phyloP scores from a whole-genome alignment of 257 asterid species.

The Salvia splendens region DNA sequence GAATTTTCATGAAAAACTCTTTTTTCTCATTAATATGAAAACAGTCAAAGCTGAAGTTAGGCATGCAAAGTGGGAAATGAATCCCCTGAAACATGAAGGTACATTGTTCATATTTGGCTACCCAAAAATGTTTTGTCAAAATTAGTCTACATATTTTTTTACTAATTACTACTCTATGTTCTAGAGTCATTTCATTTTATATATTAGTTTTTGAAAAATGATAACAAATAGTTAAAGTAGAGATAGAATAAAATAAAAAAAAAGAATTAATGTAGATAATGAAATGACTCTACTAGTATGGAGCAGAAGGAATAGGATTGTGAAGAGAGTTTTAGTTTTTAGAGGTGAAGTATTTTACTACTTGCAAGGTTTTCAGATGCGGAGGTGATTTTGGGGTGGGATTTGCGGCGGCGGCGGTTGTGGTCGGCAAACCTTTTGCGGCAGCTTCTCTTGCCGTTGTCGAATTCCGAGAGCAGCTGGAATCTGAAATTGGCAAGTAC shows the following conservation, averaged over 20 bases:
- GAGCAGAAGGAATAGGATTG: no score
- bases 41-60: slow-evolving; percentile 41
- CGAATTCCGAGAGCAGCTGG: slow-evolving; percentile 86
- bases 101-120: slow-evolving; percentile 37
- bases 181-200: no score
- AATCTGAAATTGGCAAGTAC: slow-evolving; percentile 48
- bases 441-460: slow-evolving; percentile 95
- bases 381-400: slow-evolving; percentile 36
- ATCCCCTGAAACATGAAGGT: slow-evolving; percentile 30
- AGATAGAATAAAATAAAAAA: no score
- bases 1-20: neutral
- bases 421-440: slow-evolving; percentile 95
- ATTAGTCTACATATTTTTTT: no score
- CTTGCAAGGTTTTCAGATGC: slow-evolving; percentile 55
- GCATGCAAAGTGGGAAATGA: slow-evolving; percentile 39
- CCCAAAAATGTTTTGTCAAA: slow-evolving; percentile 32
- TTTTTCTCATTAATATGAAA: neutral
- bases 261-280: no score
- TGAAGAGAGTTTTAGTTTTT: no score
- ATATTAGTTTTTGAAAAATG: no score
- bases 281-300: no score
- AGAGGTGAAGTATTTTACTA: slow-evolving; percentile 6
- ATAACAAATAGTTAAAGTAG: no score
- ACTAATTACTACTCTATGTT: no score
- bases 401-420: slow-evolving; percentile 81